phyloP scores from a whole-genome alignment of 331 rosid genomes.

The Quercus lobata region DNA sequence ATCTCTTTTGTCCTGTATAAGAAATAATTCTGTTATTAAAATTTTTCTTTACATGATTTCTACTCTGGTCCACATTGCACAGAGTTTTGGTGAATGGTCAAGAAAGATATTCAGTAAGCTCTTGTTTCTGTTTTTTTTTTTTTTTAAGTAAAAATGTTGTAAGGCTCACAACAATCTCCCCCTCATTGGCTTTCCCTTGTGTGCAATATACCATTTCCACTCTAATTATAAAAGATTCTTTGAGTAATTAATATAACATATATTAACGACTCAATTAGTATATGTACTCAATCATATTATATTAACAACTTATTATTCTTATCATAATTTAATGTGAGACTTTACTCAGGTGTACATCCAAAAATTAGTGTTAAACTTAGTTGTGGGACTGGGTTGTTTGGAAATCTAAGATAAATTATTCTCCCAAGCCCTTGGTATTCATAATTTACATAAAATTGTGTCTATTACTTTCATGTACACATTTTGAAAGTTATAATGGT shows the following conservation, averaged over 20 bases:
- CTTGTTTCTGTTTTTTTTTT: not conserved
- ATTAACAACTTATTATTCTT: no score
- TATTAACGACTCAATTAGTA: no score
- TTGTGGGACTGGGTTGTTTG: not conserved
- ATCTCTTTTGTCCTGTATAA: not conserved
- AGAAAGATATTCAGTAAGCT: constrained; percentile 82
- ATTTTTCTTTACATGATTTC: constrained; percentile 15
- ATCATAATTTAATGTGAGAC: not conserved
- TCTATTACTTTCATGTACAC: not conserved
- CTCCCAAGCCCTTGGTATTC: not conserved
- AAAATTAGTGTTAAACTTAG: not conserved
- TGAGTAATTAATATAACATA: no score
- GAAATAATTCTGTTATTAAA: not conserved
- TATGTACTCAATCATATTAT: no score
- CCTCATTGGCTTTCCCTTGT: not conserved
- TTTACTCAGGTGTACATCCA: not conserved
- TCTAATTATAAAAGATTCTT: not conserved
- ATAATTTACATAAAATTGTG: not conserved
- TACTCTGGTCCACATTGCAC: constrained; percentile 83
- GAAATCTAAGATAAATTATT: not conserved
- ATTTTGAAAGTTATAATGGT: not conserved
- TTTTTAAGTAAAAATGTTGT: not conserved
- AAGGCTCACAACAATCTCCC: no score
- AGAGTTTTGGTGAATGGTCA: constrained; percentile 80
- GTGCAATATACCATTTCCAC: not conserved